Evolutionary conservation across 768 basidiomycete genomes (phyloP).

Genomic region (Neoboletus brunneissimus): DNA sequence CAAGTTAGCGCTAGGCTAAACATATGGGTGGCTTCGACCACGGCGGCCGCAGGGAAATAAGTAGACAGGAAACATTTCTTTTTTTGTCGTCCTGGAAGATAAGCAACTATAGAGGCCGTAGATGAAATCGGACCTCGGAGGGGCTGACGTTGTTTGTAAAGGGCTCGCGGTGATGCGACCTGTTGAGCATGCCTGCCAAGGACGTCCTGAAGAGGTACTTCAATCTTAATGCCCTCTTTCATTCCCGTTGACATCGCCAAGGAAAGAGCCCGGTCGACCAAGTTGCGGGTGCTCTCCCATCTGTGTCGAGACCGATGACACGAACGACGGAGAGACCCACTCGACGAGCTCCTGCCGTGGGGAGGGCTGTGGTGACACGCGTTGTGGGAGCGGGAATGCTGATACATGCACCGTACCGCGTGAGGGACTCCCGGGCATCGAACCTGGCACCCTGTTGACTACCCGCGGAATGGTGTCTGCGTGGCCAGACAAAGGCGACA

Average conservation of each 20-base stretch:
- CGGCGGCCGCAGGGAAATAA: slow-evolving; percentile 14
- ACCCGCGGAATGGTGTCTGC: slow-evolving; percentile 19
- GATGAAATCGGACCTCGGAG: slow-evolving; percentile 8
- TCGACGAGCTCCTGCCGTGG: slow-evolving; percentile 26
- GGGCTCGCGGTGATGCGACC: slow-evolving; percentile 3
- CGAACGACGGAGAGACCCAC: slow-evolving; percentile 23
- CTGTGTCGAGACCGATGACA: slow-evolving; percentile 18
- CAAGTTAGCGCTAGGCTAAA: slow-evolving; percentile 20
- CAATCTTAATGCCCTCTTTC: slow-evolving; percentile 20
- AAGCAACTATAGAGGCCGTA: slow-evolving; percentile 1
- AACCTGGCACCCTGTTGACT: slow-evolving; percentile 11
- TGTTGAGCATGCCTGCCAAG: slow-evolving; percentile 9
- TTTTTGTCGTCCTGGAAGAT: slow-evolving; percentile 9
- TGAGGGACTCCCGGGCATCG: slow-evolving; percentile 15
- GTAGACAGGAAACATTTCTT: slow-evolving; percentile 1
- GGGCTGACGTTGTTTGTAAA: slow-evolving; percentile 5
- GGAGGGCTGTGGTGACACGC: slow-evolving; percentile 32
- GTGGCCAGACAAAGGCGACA: slow-evolving; percentile 20
- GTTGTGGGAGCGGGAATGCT: slow-evolving; percentile 16
- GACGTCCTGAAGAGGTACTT: neutral
- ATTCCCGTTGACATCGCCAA: slow-evolving; percentile 32
- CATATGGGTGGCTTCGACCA: slow-evolving; percentile 5
- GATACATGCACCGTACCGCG: slow-evolving; percentile 13
- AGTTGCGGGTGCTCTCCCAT: slow-evolving; percentile 11
- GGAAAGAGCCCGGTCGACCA: slow-evolving; percentile 22